A percentile compares a stretch with the other conserved stretches of the same genome.
Evolutionary conservation across 139 green algal species (phyloP).

Genomic region (Edaphochlamys debaryana): DNA sequence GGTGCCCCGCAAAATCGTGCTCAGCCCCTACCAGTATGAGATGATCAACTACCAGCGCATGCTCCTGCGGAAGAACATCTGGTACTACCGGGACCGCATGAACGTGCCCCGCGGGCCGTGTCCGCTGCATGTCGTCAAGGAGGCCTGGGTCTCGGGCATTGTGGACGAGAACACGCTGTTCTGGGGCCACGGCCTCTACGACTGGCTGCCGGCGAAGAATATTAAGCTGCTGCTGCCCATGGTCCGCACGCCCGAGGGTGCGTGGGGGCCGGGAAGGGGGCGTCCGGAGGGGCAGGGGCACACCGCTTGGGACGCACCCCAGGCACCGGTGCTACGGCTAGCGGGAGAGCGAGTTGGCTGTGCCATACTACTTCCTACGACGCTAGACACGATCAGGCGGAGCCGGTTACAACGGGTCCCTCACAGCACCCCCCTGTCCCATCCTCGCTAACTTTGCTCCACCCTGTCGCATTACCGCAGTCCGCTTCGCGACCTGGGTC

Average conservation of each 20-base stretch:
- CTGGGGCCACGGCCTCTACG: slow-evolving; percentile 90
- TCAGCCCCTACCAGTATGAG: slow-evolving; percentile 70
- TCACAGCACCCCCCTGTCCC: too few species aligned
- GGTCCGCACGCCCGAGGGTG: slow-evolving; percentile 89
- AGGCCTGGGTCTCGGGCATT: slow-evolving; percentile 86
- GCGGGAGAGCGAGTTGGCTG: background rate
- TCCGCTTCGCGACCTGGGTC: slow-evolving; percentile 71
- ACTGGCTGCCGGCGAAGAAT: slow-evolving; percentile 91
- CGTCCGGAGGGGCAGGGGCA: too few species aligned
- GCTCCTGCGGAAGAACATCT: slow-evolving; percentile 86
- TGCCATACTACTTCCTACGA: too few species aligned
- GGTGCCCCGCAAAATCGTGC: slow-evolving; percentile 49
- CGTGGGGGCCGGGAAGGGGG: background rate
- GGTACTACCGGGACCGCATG: slow-evolving; percentile 82
- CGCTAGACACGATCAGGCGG: too few species aligned
- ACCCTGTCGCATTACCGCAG: too few species aligned
- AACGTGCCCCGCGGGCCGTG: slow-evolving; percentile 85
- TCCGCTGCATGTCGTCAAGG: slow-evolving; percentile 81
- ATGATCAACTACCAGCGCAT: slow-evolving; percentile 87
- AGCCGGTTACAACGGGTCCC: too few species aligned
- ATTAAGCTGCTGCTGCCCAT: slow-evolving; percentile 89
- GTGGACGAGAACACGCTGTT: slow-evolving; percentile 95
- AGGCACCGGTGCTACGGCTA: background rate
- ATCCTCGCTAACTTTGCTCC: too few species aligned
- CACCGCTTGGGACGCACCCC: too few species aligned